Conservation (phyloP, 2,329 filamentous ascomycete genomes). For the Pseudogymnoascus sp. region DNA sequence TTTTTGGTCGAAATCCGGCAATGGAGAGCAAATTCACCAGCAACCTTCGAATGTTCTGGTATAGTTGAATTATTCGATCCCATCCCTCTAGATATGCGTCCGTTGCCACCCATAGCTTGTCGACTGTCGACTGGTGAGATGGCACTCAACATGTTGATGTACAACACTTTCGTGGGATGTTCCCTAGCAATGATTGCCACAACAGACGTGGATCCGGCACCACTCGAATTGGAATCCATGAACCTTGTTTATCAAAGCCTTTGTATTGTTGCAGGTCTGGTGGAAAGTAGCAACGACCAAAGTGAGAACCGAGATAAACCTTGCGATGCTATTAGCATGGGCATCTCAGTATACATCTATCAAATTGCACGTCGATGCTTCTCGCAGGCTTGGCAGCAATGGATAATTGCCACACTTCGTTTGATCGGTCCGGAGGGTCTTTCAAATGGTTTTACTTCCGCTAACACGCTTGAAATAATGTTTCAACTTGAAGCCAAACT, state of each 20-base stretch:
- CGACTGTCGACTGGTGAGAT: background rate
- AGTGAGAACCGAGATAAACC: constrained; percentile 16
- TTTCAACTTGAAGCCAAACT: constrained; percentile 12
- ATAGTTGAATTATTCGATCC: background rate
- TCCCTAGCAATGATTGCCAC: background rate
- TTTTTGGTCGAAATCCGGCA: background rate
- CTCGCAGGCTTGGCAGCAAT: constrained; percentile 15
- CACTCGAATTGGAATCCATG: background rate
- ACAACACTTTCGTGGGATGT: background rate
- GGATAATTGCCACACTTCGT: constrained; percentile 16
- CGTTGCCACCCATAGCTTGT: background rate
- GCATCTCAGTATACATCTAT: constrained; percentile 17
- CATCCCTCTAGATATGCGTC: background rate
- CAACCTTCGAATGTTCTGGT: background rate
- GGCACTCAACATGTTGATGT: background rate
- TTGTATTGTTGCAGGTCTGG: background rate
- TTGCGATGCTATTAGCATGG: constrained; percentile 18
- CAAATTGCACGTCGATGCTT: constrained; percentile 19
- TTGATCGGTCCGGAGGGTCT: constrained; percentile 18
- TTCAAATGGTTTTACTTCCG: constrained; percentile 15
- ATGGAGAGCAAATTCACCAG: background rate
- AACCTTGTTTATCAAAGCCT: background rate
- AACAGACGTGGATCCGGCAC: background rate
- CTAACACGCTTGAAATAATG: constrained; percentile 18
- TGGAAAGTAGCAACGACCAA: background rate